Percentiles rank a stretch among this genome's conserved stretches.
Conservation (phyloP, 2,329 filamentous ascomycete species). For the Fusarium sp. region DNA sequence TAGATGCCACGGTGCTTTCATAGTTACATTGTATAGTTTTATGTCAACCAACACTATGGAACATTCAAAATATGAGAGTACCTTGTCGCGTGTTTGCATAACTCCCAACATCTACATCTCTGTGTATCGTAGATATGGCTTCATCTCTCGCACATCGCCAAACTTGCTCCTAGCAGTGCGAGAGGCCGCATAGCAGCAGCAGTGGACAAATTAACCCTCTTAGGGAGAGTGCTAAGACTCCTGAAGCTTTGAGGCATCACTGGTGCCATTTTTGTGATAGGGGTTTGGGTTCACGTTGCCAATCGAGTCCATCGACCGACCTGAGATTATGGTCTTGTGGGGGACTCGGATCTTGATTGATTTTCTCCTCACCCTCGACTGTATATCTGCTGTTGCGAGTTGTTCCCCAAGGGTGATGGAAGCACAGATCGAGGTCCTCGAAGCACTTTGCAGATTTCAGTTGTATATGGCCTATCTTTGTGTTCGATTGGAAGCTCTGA, state of each 20-base stretch:
- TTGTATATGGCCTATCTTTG: neutral
- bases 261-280: neutral
- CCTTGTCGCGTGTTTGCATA: neutral
- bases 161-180: constrained; percentile 75
- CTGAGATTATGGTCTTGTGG: too few relatives aligned
- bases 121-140: constrained; percentile 78
- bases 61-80: neutral
- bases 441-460: neutral
- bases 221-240: neutral
- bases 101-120: neutral
- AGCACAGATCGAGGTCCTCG: neutral
- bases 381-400: too few relatives aligned
- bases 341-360: too few relatives aligned
- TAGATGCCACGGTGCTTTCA: too few relatives aligned
- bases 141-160: constrained; percentile 73
- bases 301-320: too few relatives aligned
- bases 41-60: too few relatives aligned
- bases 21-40: too few relatives aligned
- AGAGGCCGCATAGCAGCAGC: neutral
- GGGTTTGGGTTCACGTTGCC: too few relatives aligned
- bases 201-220: neutral
- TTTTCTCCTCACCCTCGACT: too few relatives aligned
- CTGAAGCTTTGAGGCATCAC: neutral
- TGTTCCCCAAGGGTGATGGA: neutral
- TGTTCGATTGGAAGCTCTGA: neutral